phyloP scores from a whole-genome alignment of 2,329 filamentous ascomycete genomes.

The Tolypocladium capitatum region DNA sequence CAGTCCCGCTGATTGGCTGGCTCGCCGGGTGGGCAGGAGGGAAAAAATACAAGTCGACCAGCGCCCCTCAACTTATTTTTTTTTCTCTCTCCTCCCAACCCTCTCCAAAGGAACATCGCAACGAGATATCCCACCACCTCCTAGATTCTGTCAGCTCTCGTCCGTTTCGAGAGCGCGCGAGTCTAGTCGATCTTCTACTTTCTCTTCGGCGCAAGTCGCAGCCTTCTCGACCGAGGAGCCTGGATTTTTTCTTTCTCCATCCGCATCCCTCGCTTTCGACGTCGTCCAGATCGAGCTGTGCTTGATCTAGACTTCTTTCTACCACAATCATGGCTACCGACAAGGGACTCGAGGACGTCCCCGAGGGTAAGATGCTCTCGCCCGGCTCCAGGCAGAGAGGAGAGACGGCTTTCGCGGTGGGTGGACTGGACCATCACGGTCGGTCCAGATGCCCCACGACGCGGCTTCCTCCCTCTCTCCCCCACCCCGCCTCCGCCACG shows the following conservation, averaged over 20 bases:
- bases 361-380: conserved; percentile 60
- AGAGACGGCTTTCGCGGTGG: background rate
- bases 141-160: conserved; percentile 30
- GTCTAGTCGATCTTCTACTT: conserved; percentile 28
- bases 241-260: conserved; percentile 22
- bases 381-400: background rate
- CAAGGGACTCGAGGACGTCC: conserved; percentile 96
- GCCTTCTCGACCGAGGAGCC: conserved; percentile 20
- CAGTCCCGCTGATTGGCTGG: conserved; percentile 9
- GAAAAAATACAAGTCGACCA: conserved; percentile 22
- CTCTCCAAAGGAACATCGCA: conserved; percentile 18
- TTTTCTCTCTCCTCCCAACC: conserved; percentile 15
- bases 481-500: background rate
- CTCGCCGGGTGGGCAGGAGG: conserved; percentile 4
- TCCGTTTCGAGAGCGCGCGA: conserved; percentile 30
- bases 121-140: conserved; percentile 20
- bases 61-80: conserved; percentile 26
- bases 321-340: conserved; percentile 95
- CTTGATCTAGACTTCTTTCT: conserved; percentile 56
- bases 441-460: conserved; percentile 1
- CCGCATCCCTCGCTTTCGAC: conserved; percentile 26
- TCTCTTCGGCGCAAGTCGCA: conserved; percentile 17
- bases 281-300: conserved; percentile 59
- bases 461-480: background rate
- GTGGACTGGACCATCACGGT: background rate